Evolutionary conservation across 371 early-diverging fungal genomes (phyloP), one percentile per base, ranked within the genome.

Genomic region (Mucor indicus): DNA sequence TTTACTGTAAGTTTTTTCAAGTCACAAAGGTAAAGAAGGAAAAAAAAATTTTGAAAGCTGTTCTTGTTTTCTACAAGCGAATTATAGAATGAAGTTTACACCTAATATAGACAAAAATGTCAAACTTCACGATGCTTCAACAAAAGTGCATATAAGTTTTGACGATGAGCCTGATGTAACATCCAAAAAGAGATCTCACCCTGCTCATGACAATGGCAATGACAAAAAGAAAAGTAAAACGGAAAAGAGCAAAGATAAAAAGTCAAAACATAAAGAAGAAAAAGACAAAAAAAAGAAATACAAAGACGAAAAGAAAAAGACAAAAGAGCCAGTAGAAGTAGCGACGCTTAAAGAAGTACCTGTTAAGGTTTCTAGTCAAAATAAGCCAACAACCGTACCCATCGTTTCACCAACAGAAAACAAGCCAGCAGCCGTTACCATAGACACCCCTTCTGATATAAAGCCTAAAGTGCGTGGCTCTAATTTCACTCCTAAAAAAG

Each of bases 131-230:
- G 69, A 71, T 38, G 39, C 53, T 1, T 31, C 60, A 1, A 59
- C 52, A 17, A 75, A 75, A 38, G 12, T 55, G 5, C 75, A 75
- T 40, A 56, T 75, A 22, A 68, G 56, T 7, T 75, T 75, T 42
- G 69, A 64, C 32, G 57, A 62, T 39, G 43, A 55, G 8, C 40
- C 47, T 8, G 38, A 44, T 24, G n/a, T 6, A 11, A 19, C 38
- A 32, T n/a, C 16, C 7, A 57, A 53, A 39, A 58, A 58, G 38
- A 22, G 53, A 22, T 25, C 48, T 16, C 40, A 37, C 13, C 42
- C 48, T 25, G 50, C 42, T 11, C 32, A 44, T 16, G 57, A 53
- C 16, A 23, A 35, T 4, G 11, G 20, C 1, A 30, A 25, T 1
- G 25, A 33, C 1, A 33, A 50, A 16, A 36, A 38, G 16, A 27